Evolutionary conservation across 805 yeast species (phyloP).

Genomic region (Wickerhamomyces ciferrii): DNA sequence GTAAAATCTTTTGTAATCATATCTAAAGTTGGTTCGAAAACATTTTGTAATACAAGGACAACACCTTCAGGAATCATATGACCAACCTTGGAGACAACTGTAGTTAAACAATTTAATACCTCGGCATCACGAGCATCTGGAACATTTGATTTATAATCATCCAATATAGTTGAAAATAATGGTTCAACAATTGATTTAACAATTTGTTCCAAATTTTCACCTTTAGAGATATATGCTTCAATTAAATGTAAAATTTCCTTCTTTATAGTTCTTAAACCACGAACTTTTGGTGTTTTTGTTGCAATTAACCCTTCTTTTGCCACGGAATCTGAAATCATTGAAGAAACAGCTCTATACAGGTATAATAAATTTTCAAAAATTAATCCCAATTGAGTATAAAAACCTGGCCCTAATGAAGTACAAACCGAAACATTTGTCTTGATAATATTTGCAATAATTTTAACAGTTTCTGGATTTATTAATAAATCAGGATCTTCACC

Average conservation of each 20-base stretch:
- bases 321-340: slow-evolving; percentile 77
- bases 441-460: slow-evolving; percentile 86
- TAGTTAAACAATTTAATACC: slow-evolving; percentile 90
- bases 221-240: slow-evolving; percentile 83
- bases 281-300: slow-evolving; percentile 90
- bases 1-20: slow-evolving; percentile 96
- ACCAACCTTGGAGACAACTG: slow-evolving; percentile 84
- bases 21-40: slow-evolving; percentile 88
- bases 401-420: slow-evolving; percentile 88
- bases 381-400: slow-evolving; percentile 78
- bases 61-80: slow-evolving; percentile 86
- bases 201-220: slow-evolving; percentile 77
- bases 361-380: slow-evolving; percentile 89
- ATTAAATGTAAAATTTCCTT: slow-evolving; percentile 87
- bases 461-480: slow-evolving; percentile 77
- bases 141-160: slow-evolving; percentile 82
- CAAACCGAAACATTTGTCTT: slow-evolving; percentile 96
- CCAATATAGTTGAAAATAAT: slow-evolving; percentile 76
- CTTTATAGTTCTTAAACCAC: slow-evolving; percentile 94
- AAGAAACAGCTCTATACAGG: slow-evolving; percentile 81
- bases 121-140: slow-evolving; percentile 98
- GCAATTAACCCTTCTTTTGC: slow-evolving; percentile 81
- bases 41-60: slow-evolving; percentile 79
- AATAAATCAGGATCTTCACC: slow-evolving; percentile 77
- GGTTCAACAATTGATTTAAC: slow-evolving; percentile 81